Conservation (phyloP, 148 eudicot species). For the Vaccinium vitisidaea region DNA sequence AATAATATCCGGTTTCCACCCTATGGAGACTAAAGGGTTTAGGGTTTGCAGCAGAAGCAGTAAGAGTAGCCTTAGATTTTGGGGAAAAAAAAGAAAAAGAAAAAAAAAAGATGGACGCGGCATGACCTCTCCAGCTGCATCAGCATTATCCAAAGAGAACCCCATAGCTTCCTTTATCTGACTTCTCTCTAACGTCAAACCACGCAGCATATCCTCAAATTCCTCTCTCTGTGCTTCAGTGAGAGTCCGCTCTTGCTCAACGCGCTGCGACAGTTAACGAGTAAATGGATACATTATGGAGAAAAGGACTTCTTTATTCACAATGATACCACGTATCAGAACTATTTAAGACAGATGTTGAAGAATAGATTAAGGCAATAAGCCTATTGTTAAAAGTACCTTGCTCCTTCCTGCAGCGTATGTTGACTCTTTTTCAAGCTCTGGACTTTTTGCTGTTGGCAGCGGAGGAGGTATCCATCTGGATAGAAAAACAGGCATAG, state of each 20-base stretch:
- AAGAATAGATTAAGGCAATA: neutral
- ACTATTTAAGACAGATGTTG: no score
- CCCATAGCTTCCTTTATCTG: conserved; percentile 98
- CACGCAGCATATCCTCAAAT: conserved; percentile 96
- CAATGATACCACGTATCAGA: neutral
- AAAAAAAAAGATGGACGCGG: no score
- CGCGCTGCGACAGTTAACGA: conserved; percentile 52
- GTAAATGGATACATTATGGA: neutral
- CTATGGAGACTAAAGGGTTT: neutral
- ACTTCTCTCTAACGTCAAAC: conserved; percentile 87
- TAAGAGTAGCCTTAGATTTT: conserved; percentile 47
- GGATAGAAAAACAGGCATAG: conserved; percentile 15
- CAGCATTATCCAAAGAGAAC: conserved; percentile 93
- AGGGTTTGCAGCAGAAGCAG: neutral
- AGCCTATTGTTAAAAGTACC: conserved; percentile 34
- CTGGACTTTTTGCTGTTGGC: conserved; percentile 71
- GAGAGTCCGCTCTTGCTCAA: conserved; percentile 79
- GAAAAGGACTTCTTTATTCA: neutral
- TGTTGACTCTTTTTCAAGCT: conserved; percentile 73
- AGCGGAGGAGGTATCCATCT: conserved; percentile 97
- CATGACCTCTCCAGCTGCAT: conserved; percentile 86
- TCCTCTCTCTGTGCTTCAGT: conserved; percentile 97
- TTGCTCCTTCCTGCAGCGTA: conserved; percentile 97
- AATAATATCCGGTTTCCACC: neutral
- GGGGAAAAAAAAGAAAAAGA: neutral